Evolutionary conservation across 768 basidiomycete species (phyloP).

Genomic region (Leccinum variicolor): DNA sequence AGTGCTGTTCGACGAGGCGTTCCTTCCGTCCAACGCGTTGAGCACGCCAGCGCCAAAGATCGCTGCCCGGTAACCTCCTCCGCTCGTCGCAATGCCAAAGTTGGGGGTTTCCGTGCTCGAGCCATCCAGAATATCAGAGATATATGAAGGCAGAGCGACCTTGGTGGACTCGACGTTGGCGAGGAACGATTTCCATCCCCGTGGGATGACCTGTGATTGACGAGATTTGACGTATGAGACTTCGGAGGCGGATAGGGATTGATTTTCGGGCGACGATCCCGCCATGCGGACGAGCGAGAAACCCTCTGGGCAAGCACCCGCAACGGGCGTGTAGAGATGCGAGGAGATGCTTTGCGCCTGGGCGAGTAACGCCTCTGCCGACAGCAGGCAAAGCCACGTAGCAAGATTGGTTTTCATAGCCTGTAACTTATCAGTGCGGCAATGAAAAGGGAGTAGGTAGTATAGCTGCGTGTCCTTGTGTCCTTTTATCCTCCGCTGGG

Average conservation of each 20-base stretch:
- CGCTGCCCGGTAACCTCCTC: conserved; percentile 57
- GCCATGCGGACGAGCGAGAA: conserved; percentile 30
- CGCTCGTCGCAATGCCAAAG: conserved; percentile 50
- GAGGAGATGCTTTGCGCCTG: conserved; percentile 25
- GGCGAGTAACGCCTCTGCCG: conserved; percentile 1
- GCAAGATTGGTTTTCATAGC: not conserved
- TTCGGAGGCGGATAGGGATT: conserved; percentile 37
- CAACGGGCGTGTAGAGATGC: conserved; percentile 22
- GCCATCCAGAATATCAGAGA: conserved; percentile 27
- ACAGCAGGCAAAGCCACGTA: conserved; percentile 15
- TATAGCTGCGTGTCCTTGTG: not conserved
- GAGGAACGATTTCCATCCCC: conserved; percentile 40
- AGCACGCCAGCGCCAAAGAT: conserved; percentile 53
- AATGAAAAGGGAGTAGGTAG: not conserved
- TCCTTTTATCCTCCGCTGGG: not conserved
- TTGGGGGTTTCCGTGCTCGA: conserved; percentile 27
- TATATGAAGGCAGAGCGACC: conserved; percentile 32
- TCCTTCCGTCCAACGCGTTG: conserved; percentile 48
- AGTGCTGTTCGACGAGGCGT: conserved; percentile 35
- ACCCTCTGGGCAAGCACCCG: conserved; percentile 17
- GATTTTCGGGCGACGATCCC: conserved; percentile 19
- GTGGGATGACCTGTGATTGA: conserved; percentile 33
- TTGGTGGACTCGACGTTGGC: conserved; percentile 33
- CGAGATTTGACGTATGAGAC: conserved; percentile 35
- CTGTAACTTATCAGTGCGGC: not conserved